Conservation (phyloP, 2,329 filamentous ascomycete genomes). For the Diaporthe destruens region DNA sequence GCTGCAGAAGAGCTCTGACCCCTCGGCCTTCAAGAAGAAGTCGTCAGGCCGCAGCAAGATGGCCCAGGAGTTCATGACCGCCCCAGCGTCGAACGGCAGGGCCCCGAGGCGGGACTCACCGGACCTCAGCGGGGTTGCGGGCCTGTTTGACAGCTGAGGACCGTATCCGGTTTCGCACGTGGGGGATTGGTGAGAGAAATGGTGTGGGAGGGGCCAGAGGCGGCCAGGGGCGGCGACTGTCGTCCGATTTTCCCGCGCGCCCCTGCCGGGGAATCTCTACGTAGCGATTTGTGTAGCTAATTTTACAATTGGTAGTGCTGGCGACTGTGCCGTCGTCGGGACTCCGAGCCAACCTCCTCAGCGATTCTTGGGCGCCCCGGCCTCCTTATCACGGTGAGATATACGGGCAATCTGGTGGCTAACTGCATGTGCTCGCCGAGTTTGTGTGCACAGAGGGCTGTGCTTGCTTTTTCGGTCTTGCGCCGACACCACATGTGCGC, state of each 20-base stretch:
- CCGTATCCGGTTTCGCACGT: not conserved
- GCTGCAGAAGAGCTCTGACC: constrained; percentile 68
- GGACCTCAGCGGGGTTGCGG: constrained; percentile 68
- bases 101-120: constrained; percentile 52
- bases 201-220: not conserved
- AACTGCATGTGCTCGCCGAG: constrained; percentile 4
- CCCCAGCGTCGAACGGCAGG: constrained; percentile 53
- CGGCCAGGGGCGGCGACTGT: not conserved
- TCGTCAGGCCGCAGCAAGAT: constrained; percentile 63
- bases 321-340: constrained; percentile 7
- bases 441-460: not conserved
- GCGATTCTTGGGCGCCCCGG: not conserved
- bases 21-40: constrained; percentile 39
- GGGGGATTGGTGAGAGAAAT: not conserved
- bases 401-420: not conserved
- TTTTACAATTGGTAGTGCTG: constrained; percentile 20
- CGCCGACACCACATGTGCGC: constrained; percentile 8
- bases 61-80: constrained; percentile 76
- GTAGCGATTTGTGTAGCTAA: constrained; percentile 26
- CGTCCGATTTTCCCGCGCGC: constrained; percentile 25
- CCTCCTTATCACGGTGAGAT: not conserved
- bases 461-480: constrained; percentile 14
- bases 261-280: constrained; percentile 11
- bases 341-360: constrained; percentile 14
- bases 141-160: constrained; percentile 56